Conservation (phyloP, 2,329 filamentous ascomycete species). For the Calonectria multiphialidica region DNA sequence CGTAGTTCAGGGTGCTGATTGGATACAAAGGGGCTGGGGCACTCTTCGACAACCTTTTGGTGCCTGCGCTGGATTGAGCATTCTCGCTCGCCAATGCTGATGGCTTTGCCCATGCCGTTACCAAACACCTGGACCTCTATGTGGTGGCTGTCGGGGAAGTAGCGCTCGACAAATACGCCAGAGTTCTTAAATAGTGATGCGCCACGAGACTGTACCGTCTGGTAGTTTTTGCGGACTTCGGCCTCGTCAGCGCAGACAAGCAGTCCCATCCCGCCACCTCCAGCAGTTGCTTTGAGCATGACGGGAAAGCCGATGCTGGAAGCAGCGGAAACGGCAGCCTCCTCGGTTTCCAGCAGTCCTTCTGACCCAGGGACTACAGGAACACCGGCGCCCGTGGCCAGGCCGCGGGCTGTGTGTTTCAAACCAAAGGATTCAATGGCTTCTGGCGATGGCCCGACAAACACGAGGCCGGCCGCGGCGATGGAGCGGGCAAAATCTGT, state of each 20-base stretch:
- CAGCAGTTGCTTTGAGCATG: constrained; percentile 70
- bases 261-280: constrained; percentile 75
- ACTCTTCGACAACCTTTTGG: constrained; percentile 80
- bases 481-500: constrained; percentile 68
- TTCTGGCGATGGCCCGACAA: constrained; percentile 67
- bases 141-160: constrained; percentile 71
- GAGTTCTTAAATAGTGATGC: constrained; percentile 70
- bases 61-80: constrained; percentile 77
- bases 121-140: constrained; percentile 78
- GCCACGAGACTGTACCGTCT: constrained; percentile 67
- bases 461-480: constrained; percentile 64
- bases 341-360: constrained; percentile 45
- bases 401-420: constrained; percentile 61
- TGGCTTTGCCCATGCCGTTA: constrained; percentile 60
- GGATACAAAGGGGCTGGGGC: constrained; percentile 71
- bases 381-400: constrained; percentile 61
- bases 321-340: constrained; percentile 64
- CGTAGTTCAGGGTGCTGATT: constrained; percentile 47
- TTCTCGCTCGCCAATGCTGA: constrained; percentile 70
- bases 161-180: constrained; percentile 74
- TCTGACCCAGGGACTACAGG: constrained; percentile 53
- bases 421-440: constrained; percentile 68
- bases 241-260: constrained; percentile 63
- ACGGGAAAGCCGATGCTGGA: constrained; percentile 56
- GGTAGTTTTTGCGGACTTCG: constrained; percentile 65